Base-by-base conservation (phyloP, 179 eudicot species). In the Patellifolia procumbens region DNA sequence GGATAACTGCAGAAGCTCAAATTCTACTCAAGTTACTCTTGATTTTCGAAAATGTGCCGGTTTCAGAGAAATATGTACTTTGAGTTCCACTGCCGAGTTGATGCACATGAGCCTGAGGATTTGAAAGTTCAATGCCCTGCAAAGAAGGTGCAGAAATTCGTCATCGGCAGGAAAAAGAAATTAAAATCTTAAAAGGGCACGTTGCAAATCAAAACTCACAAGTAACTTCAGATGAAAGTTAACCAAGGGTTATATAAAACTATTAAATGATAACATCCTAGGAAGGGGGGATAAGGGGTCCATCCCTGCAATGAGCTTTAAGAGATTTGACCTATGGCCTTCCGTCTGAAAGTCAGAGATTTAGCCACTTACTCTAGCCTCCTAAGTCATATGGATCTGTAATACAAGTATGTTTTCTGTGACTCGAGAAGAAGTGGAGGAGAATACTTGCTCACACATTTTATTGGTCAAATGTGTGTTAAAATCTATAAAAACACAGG, bases 1-100 rank as follows among this genome's bases (percentile, higher is more conserved):
- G 74, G 42, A 53, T 45, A 58, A 16, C 45, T 4, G 3, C 32
- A 37, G 79, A 22, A 70, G 78, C 80, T 88, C 88, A 91, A 4
- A 84, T 83, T 83, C 88, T 60, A 71, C 80, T 53, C 29, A 77
- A 26, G 51, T 77, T 77, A n/a, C 80, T 88, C 88, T 91, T 95
- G 76, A 95, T 91, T 92, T 91, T 95, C 17, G 99, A 93, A 79
- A 95, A 93, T 22, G 95, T 91, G 46, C 99, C 99, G 17, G 89
- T 90, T 80, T 95, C 99, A n/a, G 99, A 95, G 83, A 95, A 95
- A 73, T 92, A 94, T 39, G 98, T 92, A 80, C 99, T 93, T 77
- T 92, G 97, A 39, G 95, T 93, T 76, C 99, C 97, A 76, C 91
- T 85, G 24, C 93, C 98, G 20, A 94, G 88, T 78, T 88, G 96